Evolutionary conservation across 768 basidiomycete species (phyloP), one percentile per base, ranked within the genome.

Genomic region (Terana coerulea): DNA sequence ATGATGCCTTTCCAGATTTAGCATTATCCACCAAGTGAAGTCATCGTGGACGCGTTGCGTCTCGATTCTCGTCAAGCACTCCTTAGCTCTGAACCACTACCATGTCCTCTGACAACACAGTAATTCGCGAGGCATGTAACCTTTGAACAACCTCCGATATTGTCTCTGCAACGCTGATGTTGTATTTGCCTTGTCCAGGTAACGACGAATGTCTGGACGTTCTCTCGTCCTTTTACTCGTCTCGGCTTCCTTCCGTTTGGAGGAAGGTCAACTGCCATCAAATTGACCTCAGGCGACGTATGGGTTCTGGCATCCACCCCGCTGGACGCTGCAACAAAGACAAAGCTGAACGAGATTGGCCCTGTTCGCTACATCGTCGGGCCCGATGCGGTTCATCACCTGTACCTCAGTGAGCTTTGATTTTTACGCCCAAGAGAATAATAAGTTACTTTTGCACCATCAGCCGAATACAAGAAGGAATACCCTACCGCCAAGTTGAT

Each of bases 281-380:
- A 76, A 67, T 72, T 94, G 22, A 67, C 68, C 33, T 75, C 77
- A 46, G 83, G 85, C 31, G 83, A 79, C 10, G 82, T 94, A 24
- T 94, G 89, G 81, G 74, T 93, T 11, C 72, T 91, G 19, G 91
- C 88, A 0, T 91, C 88, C 1, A 86, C 86, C 6, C 86, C 87
- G 0, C 69, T 89, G 49, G 77, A 80, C 31, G 69, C 70, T 3
- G 80, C 80, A 26, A 91, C 89, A 3, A 84, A 84, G 61, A 53
- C 66, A 3, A 82, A 77, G 37, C 65, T 91, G 11, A 73, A 80
- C 40, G 71, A 75, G 25, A 68, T 93, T 1, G 89, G 91, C 0
- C 76, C 78, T 11, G 85, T 91, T 44, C 83, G 81, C 81, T 85
- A 52, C 47, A 79, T 87, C 61, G 66, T 85, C 45, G 76, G 77